Percentiles rank a stretch among this genome's conserved stretches.
Evolutionary conservation across 108 stramenopile species (phyloP).

Genomic region (Cyclotella sp.): DNA sequence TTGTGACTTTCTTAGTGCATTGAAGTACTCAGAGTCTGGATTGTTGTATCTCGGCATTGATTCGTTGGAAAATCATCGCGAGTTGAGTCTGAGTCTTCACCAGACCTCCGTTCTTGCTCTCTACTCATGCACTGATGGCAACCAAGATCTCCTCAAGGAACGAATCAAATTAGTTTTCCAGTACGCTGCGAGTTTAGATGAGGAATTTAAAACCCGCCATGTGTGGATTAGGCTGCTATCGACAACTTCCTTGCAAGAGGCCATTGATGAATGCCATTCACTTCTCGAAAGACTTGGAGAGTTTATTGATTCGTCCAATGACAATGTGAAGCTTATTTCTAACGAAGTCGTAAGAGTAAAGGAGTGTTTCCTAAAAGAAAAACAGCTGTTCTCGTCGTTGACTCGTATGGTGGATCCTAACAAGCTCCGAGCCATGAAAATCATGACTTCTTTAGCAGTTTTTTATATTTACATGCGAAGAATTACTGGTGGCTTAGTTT

Average conservation of each 20-base stretch:
- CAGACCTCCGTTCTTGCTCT: constrained; percentile 4
- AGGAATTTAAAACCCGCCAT: constrained; percentile 31
- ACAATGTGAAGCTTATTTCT: constrained; percentile 4
- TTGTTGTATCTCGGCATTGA: constrained; percentile 12
- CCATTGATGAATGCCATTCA: constrained; percentile 22
- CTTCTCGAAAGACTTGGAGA: constrained; percentile 31
- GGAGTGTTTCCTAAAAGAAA: constrained; percentile 10
- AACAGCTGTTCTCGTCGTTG: constrained; percentile 4
- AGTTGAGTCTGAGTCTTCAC: constrained; percentile 25
- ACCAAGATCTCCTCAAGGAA: constrained; percentile 9
- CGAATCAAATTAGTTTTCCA: constrained; percentile 23
- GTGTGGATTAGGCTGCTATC: constrained; percentile 23
- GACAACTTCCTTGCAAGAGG: constrained; percentile 11
- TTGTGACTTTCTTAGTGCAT: constrained; percentile 13
- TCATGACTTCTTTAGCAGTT: constrained; percentile 19
- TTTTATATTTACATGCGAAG: constrained; percentile 10
- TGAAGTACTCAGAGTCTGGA: constrained; percentile 34
- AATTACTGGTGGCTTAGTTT: constrained; percentile 18
- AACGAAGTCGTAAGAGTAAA: constrained; percentile 21
- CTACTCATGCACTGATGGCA: constrained; percentile 18
- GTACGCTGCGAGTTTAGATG: constrained; percentile 16
- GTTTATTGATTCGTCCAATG: constrained; percentile 23
- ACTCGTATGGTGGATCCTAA: constrained; percentile 13
- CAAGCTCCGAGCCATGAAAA: constrained; percentile 28
- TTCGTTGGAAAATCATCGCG: constrained; percentile 24